Conservation (phyloP, 176 grass and related monocot genomes). For the Ampelocalamus luodianensis region DNA sequence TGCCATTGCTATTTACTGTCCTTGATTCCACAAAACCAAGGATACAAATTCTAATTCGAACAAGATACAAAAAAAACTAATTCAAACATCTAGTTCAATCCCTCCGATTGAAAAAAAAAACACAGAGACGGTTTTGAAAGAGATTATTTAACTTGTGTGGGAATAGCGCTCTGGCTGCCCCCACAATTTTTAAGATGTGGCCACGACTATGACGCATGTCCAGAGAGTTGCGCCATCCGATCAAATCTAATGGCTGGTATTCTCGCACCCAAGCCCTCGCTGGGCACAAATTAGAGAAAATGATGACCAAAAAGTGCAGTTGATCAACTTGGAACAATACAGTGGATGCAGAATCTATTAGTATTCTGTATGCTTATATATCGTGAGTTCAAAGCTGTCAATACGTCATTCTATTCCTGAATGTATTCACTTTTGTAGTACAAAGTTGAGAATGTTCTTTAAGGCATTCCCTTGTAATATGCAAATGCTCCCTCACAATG, state of each 20-base stretch:
- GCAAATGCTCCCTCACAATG: slow-evolving; percentile 26
- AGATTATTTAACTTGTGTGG: background rate
- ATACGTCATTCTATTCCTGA: background rate
- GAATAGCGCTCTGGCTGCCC: background rate
- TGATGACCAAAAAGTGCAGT: background rate
- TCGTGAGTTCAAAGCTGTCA: background rate
- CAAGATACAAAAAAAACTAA: background rate
- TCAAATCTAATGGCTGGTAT: background rate
- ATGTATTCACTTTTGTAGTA: background rate
- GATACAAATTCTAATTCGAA: background rate
- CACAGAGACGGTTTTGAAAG: background rate
- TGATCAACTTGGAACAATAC: slow-evolving; percentile 12
- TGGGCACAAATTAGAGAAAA: background rate
- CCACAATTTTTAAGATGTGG: background rate
- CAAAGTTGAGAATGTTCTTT: slow-evolving; percentile 20
- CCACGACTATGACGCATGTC: background rate
- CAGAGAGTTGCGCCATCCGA: background rate
- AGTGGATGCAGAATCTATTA: slow-evolving; percentile 1
- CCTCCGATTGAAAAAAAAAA: slow-evolving; percentile 5
- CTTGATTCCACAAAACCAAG: slow-evolving; percentile 11
- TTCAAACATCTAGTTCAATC: background rate
- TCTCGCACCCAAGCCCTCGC: background rate
- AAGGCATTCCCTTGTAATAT: slow-evolving; percentile 2
- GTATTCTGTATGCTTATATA: background rate
- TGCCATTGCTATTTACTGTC: background rate